phyloP scores from a whole-genome alignment of 1,139 yeast species.

The Pichia sp. region DNA sequence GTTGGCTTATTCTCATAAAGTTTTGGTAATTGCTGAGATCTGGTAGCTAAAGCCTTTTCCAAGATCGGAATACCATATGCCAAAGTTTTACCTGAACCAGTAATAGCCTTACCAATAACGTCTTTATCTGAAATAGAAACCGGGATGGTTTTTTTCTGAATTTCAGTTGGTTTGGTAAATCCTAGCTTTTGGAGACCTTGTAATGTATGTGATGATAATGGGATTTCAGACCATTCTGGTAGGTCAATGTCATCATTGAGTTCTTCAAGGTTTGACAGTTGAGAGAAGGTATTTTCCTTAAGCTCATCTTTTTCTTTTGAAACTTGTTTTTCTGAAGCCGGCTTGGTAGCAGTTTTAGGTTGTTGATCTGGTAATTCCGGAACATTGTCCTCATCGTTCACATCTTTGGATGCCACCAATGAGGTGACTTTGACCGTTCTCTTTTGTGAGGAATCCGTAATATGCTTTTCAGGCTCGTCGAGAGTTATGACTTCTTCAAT shows the following conservation, averaged over 20 bases:
- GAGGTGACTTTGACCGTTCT: constrained; percentile 9
- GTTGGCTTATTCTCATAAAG: constrained; percentile 40
- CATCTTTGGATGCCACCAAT: constrained; percentile 11
- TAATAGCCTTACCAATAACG: constrained; percentile 91
- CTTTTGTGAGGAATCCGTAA: background rate
- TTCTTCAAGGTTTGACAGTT: constrained; percentile 21
- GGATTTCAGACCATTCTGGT: constrained; percentile 49
- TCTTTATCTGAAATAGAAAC: constrained; percentile 65
- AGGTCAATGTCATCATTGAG: constrained; percentile 38
- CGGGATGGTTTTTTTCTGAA: constrained; percentile 76
- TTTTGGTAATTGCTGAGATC: constrained; percentile 17
- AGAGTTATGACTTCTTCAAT: background rate
- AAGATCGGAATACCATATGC: constrained; percentile 95
- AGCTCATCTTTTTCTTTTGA: constrained; percentile 5
- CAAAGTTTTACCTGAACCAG: constrained; percentile 96
- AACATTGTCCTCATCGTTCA: constrained; percentile 17
- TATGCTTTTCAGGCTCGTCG: background rate
- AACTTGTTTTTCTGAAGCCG: constrained; percentile 4
- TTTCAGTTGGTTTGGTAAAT: constrained; percentile 70
- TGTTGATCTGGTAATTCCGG: constrained; percentile 11
- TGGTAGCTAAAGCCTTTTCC: constrained; percentile 44
- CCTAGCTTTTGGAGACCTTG: constrained; percentile 52
- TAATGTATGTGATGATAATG: constrained; percentile 46
- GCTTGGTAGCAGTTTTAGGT: constrained; percentile 9
- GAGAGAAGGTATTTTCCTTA: constrained; percentile 11